Conservation (phyloP, 768 basidiomycete species). For the Boletus coccyginus region DNA sequence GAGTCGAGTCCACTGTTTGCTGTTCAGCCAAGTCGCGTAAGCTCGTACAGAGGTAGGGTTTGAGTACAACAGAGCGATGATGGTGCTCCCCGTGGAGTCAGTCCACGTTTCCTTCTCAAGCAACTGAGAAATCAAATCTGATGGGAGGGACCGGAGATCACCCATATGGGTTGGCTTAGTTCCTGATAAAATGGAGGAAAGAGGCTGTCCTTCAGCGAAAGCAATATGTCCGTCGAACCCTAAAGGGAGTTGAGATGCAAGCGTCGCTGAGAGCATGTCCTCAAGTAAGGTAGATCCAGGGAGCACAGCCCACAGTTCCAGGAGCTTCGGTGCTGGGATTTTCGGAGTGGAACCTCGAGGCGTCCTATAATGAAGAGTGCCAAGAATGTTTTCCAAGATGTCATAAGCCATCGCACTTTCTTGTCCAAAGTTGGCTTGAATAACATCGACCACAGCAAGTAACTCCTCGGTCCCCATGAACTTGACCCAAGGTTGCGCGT, state of each 20-base stretch:
- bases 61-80: conserved; percentile 45
- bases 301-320: conserved; percentile 36
- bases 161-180: background rate
- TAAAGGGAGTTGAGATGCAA: conserved; percentile 35
- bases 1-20: conserved; percentile 11
- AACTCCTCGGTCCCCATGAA: conserved; percentile 46
- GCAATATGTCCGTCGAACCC: conserved; percentile 25
- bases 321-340: conserved; percentile 36
- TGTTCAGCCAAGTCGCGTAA: conserved; percentile 42
- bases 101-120: conserved; percentile 45
- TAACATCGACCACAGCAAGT: conserved; percentile 42
- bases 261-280: conserved; percentile 42
- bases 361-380: conserved; percentile 24
- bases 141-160: conserved; percentile 7
- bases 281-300: conserved; percentile 42
- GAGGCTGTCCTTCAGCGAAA: conserved; percentile 3
- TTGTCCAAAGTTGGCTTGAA: conserved; percentile 18
- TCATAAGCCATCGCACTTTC: conserved; percentile 4
- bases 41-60: conserved; percentile 23
- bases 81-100: conserved; percentile 40
- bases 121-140: conserved; percentile 34
- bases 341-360: conserved; percentile 1
- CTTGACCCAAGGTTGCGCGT: conserved; percentile 46
- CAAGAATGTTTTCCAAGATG: conserved; percentile 38
- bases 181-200: conserved; percentile 6